Conservation (phyloP, 1,284 basidiomycete species). For the Prillingera fragicola region DNA sequence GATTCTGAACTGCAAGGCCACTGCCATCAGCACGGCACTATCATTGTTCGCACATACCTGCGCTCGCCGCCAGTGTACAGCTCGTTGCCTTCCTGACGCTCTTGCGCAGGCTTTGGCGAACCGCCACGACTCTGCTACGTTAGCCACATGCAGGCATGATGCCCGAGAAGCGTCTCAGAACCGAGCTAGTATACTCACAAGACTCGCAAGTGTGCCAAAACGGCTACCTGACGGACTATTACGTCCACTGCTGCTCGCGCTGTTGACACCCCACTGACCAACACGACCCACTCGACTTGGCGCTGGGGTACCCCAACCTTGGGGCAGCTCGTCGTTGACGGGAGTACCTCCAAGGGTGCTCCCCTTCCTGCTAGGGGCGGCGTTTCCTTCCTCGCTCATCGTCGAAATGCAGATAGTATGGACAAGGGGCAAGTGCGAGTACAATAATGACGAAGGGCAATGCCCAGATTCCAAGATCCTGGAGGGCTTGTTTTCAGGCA, state of each 20-base stretch:
- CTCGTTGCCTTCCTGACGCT: slow-evolving; percentile 54
- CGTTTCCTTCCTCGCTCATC: slow-evolving; percentile 6
- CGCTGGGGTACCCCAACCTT: slow-evolving; percentile 37
- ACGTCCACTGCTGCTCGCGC: slow-evolving; percentile 9
- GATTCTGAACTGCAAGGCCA: slow-evolving; percentile 85
- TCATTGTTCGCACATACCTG: slow-evolving; percentile 1
- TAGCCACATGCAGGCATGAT: no score
- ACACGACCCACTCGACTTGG: slow-evolving; percentile 24
- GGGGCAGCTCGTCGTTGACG: slow-evolving; percentile 29
- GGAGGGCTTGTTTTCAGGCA: no score
- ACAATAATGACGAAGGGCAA: no score
- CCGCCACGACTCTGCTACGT: no score
- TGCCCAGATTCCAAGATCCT: no score
- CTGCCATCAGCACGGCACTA: slow-evolving; percentile 48
- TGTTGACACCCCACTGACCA: slow-evolving; percentile 18
- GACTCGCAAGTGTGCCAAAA: slow-evolving; percentile 20
- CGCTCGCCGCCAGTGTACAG: slow-evolving; percentile 70
- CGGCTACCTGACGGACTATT: slow-evolving; percentile 20
- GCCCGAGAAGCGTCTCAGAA: slow-evolving; percentile 4
- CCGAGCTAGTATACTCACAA: slow-evolving; percentile 12
- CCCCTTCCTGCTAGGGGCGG: slow-evolving; percentile 1
- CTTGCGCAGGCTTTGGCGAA: not conserved
- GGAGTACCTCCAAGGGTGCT: slow-evolving; percentile 30
- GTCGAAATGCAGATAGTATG: no score
- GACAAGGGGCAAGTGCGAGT: no score